Percentiles rank a stretch among this genome's conserved stretches.
Conservation (phyloP, 352 stramenopile species). For the Phytopythium delawarense region DNA sequence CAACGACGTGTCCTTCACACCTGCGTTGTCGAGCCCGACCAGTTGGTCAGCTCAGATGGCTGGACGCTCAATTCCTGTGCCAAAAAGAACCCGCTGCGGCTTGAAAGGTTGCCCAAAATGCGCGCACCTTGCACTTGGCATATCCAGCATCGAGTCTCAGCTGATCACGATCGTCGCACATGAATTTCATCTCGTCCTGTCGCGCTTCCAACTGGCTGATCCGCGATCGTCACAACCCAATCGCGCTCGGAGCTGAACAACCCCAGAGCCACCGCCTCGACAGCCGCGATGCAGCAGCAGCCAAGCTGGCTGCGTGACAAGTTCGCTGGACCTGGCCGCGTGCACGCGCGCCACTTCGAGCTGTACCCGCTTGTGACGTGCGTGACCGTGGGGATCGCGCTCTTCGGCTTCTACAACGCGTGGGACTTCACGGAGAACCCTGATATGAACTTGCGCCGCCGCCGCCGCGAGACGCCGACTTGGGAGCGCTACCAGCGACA, state of each 20-base stretch:
- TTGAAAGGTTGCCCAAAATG: no score
- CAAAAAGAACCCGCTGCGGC: no score
- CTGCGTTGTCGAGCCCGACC: no score
- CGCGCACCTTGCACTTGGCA: no score
- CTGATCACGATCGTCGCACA: no score
- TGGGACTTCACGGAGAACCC: constrained; percentile 24
- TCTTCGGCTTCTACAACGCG: constrained; percentile 16
- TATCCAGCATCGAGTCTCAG: no score
- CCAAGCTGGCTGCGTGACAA: background rate
- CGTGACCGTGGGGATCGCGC: constrained; percentile 13
- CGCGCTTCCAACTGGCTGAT: no score
- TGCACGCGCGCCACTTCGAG: constrained; percentile 16
- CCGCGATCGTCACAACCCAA: background rate
- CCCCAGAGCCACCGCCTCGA: background rate
- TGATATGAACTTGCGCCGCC: constrained; percentile 25
- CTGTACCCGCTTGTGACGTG: constrained; percentile 31
- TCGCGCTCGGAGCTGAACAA: background rate
- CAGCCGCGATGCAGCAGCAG: background rate
- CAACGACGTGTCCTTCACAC: no score
- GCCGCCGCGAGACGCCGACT: constrained; percentile 21
- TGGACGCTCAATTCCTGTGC: no score
- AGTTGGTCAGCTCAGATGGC: no score
- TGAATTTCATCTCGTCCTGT: no score
- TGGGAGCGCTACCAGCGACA: constrained; percentile 27
- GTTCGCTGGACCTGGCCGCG: background rate